Conservation (phyloP, 2,329 filamentous ascomycete genomes). For the Colletotrichum limetticola region DNA sequence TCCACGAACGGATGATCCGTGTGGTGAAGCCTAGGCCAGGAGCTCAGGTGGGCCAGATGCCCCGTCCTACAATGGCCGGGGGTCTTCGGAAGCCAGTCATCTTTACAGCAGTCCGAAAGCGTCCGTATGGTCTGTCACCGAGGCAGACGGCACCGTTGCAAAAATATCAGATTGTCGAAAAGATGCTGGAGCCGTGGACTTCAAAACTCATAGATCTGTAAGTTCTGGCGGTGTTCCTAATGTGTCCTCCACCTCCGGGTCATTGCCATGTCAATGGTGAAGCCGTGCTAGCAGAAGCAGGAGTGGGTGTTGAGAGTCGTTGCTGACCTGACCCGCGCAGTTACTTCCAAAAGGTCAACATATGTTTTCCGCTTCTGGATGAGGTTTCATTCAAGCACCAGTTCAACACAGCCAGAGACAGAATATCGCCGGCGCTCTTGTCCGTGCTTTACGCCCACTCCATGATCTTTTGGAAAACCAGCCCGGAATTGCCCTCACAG, state of each 20-base stretch:
- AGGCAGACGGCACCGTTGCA: conserved; percentile 51
- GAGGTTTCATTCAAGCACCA: conserved; percentile 63
- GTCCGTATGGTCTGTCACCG: conserved; percentile 53
- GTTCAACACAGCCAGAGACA: conserved; percentile 55
- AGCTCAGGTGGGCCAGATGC: conserved; percentile 6
- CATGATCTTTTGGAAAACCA: conserved; percentile 66
- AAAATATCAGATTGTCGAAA: conserved; percentile 67
- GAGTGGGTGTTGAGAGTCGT: no score
- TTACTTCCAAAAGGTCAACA: conserved; percentile 66
- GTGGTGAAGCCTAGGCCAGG: conserved; percentile 28
- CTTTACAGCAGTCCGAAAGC: conserved; percentile 58
- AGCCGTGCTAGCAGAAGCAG: not conserved
- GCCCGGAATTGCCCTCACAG: conserved; percentile 53
- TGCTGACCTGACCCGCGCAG: conserved; percentile 42
- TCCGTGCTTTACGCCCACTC: conserved; percentile 68
- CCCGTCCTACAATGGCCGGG: conserved; percentile 17
- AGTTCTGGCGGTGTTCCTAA: conserved; percentile 32
- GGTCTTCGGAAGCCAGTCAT: conserved; percentile 48
- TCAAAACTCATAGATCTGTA: conserved; percentile 61
- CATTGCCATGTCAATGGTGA: no score
- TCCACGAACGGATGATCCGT: conserved; percentile 43
- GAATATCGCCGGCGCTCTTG: conserved; percentile 66
- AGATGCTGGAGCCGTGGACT: conserved; percentile 66
- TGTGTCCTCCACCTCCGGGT: no score
- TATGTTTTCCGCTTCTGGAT: conserved; percentile 70